Percentiles rank a stretch among this genome's conserved stretches.
These are phyloP conservation scores for Forsythia viridissima DNA, from an alignment of 257 asterid species.

Conservation along the genomic window DNA sequence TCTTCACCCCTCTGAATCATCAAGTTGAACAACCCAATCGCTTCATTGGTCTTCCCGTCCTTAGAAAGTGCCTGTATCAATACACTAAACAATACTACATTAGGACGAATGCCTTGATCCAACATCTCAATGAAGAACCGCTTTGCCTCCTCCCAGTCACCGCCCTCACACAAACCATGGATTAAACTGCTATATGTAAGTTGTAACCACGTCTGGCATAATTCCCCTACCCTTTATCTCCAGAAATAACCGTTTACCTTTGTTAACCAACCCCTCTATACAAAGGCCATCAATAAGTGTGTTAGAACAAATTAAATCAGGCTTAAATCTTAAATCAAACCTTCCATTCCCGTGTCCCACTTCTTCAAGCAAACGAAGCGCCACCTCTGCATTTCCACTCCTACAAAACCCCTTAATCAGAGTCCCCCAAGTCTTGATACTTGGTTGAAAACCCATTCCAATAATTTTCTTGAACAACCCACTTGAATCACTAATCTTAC, in stretches of 20 bases:
- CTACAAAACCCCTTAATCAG: slow-evolving; percentile 33
- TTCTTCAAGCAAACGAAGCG: slow-evolving; percentile 27
- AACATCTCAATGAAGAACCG: slow-evolving; percentile 31
- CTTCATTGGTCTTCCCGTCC: slow-evolving; percentile 30
- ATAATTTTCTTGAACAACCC: slow-evolving; percentile 28
- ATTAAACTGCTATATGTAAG: slow-evolving; percentile 15
- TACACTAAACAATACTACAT: slow-evolving; percentile 22
- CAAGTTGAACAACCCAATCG: slow-evolving; percentile 24
- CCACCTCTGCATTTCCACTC: slow-evolving; percentile 29
- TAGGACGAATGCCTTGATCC: slow-evolving; percentile 39
- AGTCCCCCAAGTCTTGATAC: slow-evolving; percentile 24
- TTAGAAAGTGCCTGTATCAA: slow-evolving; percentile 33
- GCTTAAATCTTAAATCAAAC: slow-evolving; percentile 17
- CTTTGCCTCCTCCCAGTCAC: slow-evolving; percentile 34
- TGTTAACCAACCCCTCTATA: slow-evolving; percentile 32
- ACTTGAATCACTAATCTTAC: slow-evolving; percentile 26
- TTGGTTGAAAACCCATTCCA: slow-evolving; percentile 21
- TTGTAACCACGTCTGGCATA: slow-evolving; percentile 24
- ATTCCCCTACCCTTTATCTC: slow-evolving; percentile 36
- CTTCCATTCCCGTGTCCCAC: slow-evolving; percentile 18
- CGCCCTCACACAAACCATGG: slow-evolving; percentile 30
- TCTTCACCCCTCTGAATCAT: slow-evolving; percentile 41
- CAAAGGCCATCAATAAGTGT: slow-evolving; percentile 33
- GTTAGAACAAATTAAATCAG: slow-evolving; percentile 32
- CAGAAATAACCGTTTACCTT: slow-evolving; percentile 28